Conservation (phyloP, 192 early-diverging fungal genomes). For the Rhizoclosmatium globosum region DNA sequence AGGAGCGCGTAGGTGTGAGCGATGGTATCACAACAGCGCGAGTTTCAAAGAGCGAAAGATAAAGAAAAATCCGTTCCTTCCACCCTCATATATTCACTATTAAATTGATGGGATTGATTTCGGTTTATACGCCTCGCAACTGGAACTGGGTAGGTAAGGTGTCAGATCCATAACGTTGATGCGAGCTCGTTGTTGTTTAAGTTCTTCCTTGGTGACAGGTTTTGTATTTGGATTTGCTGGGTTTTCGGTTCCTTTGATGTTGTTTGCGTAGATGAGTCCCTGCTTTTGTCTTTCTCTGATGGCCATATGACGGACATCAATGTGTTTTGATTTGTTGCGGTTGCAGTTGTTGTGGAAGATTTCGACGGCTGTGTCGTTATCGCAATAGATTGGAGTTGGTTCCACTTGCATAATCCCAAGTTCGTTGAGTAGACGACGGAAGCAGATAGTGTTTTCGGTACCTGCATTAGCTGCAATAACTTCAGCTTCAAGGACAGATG, state of each 20-base stretch:
- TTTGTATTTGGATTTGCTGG: neutral
- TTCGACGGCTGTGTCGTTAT: neutral
- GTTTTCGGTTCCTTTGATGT: neutral
- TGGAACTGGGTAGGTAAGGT: neutral
- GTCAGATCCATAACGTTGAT: neutral
- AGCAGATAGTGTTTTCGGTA: neutral
- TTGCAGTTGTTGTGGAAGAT: neutral
- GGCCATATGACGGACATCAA: neutral
- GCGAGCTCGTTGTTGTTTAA: neutral
- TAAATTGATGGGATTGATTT: neutral
- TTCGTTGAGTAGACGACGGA: neutral
- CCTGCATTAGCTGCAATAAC: neutral
- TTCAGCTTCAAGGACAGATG: neutral
- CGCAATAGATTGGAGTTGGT: neutral
- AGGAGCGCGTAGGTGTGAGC: too few species aligned
- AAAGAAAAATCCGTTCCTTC: too few species aligned
- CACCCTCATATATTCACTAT: too few species aligned
- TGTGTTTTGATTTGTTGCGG: neutral
- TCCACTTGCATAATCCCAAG: neutral
- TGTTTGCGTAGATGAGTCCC: neutral
- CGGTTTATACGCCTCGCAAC: neutral
- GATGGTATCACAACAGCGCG: too few species aligned
- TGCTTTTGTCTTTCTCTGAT: neutral
- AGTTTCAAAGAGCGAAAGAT: too few species aligned
- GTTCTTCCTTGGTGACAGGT: neutral